A percentile compares a stretch with the other conserved stretches of the same genome.
These are phyloP conservation scores for Boletus coccyginus DNA, from an alignment of 768 basidiomycete genomes.

Conservation along the genomic window DNA sequence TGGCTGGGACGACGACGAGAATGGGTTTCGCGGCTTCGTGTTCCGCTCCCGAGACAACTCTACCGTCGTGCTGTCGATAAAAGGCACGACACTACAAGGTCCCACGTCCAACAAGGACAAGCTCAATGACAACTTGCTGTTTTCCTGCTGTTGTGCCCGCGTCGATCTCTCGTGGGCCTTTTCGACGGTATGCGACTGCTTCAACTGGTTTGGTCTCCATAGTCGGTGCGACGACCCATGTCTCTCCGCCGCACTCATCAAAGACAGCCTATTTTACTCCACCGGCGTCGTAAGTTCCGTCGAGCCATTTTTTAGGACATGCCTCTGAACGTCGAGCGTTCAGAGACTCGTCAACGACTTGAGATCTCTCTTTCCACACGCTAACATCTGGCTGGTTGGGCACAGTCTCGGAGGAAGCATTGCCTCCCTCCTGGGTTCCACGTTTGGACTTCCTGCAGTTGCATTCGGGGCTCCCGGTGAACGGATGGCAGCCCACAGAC, in stretches of 20 bases:
- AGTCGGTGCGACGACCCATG: constrained; percentile 80
- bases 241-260: constrained; percentile 75
- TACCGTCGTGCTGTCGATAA: constrained; percentile 85
- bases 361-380: constrained; percentile 52
- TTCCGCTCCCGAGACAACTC: constrained; percentile 77
- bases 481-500: constrained; percentile 54
- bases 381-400: constrained; percentile 61
- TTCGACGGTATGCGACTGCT: constrained; percentile 87
- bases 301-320: neutral
- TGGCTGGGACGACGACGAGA: constrained; percentile 63
- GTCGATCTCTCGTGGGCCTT: constrained; percentile 87
- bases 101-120: constrained; percentile 90
- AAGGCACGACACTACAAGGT: constrained; percentile 83
- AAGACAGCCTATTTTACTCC: constrained; percentile 92
- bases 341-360: constrained; percentile 60
- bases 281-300: constrained; percentile 67
- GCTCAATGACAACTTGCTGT: constrained; percentile 86
- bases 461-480: constrained; percentile 68
- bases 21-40: constrained; percentile 90
- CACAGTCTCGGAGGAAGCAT: constrained; percentile 64
- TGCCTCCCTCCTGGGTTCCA: constrained; percentile 59
- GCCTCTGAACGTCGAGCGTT: constrained; percentile 6
- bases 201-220: constrained; percentile 42
- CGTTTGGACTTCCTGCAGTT: constrained; percentile 63
- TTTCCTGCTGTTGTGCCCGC: constrained; percentile 92